These are phyloP conservation scores for Cercospora berteroae DNA, from an alignment of 2,329 filamentous ascomycete genomes.

Conservation along the genomic window DNA sequence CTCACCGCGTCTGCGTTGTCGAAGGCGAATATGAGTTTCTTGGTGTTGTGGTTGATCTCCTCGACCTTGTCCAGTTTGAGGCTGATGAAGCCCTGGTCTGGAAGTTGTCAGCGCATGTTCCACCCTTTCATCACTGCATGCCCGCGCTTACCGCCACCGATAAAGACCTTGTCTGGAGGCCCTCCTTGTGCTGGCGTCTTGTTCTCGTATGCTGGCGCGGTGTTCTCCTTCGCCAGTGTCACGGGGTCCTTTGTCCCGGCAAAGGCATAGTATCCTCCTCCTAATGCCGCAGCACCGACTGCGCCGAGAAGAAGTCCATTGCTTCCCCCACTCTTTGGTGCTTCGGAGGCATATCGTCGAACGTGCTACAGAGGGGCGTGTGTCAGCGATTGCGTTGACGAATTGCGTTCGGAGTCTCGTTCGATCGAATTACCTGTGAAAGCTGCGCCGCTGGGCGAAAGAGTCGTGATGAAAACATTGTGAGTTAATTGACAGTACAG, in stretches of 20 bases:
- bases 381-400: slow-evolving; percentile 18
- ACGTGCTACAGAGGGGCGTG: slow-evolving; percentile 50
- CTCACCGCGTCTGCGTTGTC: slow-evolving; percentile 81
- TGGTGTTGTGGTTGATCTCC: slow-evolving; percentile 88
- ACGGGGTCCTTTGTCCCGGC: slow-evolving; percentile 28
- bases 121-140: not conserved
- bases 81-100: slow-evolving; percentile 80
- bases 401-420: not conserved
- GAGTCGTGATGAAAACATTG: slow-evolving; percentile 30
- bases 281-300: slow-evolving; percentile 58
- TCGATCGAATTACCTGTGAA: slow-evolving; percentile 36
- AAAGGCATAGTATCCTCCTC: slow-evolving; percentile 52
- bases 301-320: slow-evolving; percentile 62
- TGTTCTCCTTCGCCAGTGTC: slow-evolving; percentile 28
- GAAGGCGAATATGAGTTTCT: slow-evolving; percentile 84
- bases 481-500: not conserved
- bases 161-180: slow-evolving; percentile 59
- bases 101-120: not conserved
- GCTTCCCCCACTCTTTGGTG: slow-evolving; percentile 54
- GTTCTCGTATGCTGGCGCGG: slow-evolving; percentile 40
- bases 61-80: slow-evolving; percentile 78
- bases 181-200: slow-evolving; percentile 38
- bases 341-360: slow-evolving; percentile 70
- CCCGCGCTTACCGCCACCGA: slow-evolving; percentile 56
- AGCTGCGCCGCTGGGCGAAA: slow-evolving; percentile 32